phyloP scores from a whole-genome alignment of 371 early-diverging fungal species.

The Smittium mucronatum region DNA sequence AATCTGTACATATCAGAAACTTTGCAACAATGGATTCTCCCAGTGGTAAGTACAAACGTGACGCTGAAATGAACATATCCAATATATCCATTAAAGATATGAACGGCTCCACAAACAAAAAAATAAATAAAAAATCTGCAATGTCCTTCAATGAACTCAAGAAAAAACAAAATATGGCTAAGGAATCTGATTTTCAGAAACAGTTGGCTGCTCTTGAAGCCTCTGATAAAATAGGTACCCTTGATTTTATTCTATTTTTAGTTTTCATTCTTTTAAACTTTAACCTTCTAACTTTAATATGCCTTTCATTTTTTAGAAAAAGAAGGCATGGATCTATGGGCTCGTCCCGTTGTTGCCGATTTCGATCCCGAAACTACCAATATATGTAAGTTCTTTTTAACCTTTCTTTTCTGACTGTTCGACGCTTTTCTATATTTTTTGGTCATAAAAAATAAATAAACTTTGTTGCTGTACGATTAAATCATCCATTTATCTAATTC shows the following conservation, averaged over 20 bases:
- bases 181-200: constrained; percentile 18
- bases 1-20: no score
- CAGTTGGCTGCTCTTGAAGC: constrained; percentile 18
- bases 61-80: not conserved
- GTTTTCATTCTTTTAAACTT: no score
- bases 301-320: constrained; percentile 8
- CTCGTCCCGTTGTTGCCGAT: not conserved
- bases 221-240: constrained; percentile 10
- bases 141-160: not conserved
- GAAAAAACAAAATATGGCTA: not conserved
- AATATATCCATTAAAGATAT: not conserved
- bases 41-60: not conserved
- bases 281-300: no score
- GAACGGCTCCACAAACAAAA: not conserved
- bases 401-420: no score
- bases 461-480: no score
- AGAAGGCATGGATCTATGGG: constrained; percentile 9
- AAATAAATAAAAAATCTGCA: constrained; percentile 1
- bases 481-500: no score
- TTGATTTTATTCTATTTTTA: no score
- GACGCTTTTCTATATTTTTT: no score
- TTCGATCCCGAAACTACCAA: not conserved
- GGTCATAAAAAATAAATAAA: no score
- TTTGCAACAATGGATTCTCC: not conserved
- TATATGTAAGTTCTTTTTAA: constrained; percentile 7